Conservation (phyloP, 2,329 filamentous ascomycete genomes). For the Coniella lustricola region DNA sequence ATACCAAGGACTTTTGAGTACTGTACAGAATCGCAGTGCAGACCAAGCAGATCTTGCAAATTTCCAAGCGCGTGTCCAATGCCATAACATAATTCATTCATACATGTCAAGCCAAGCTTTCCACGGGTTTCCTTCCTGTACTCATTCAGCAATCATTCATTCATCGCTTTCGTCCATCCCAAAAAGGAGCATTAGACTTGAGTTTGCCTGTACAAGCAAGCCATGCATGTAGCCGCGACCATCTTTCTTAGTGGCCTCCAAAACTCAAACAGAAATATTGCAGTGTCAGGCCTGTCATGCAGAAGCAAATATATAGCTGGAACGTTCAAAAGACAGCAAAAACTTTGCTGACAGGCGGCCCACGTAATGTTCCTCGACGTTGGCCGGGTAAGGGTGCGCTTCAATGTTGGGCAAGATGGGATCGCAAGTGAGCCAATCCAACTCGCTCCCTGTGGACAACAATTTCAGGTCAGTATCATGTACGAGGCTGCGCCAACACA, state of each 20-base stretch:
- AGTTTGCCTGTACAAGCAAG: too few relatives aligned
- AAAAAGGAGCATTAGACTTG: too few relatives aligned
- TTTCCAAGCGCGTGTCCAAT: not conserved
- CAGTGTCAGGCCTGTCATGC: conserved; percentile 1
- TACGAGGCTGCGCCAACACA: not conserved
- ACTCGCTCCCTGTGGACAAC: conserved; percentile 27
- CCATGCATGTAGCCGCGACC: too few relatives aligned
- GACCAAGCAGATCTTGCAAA: not conserved
- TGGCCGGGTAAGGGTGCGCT: conserved; percentile 38
- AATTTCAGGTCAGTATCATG: not conserved
- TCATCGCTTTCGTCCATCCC: not conserved
- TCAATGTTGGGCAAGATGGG: conserved; percentile 39
- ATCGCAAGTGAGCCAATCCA: conserved; percentile 39
- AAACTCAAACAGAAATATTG: too few relatives aligned
- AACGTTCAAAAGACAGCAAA: conserved; percentile 46
- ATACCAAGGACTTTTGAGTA: too few relatives aligned
- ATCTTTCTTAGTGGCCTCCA: too few relatives aligned
- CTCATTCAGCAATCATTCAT: too few relatives aligned
- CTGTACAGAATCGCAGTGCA: not conserved
- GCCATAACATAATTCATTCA: not conserved
- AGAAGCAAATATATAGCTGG: conserved; percentile 39
- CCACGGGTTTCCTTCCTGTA: too few relatives aligned
- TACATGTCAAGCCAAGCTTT: not conserved
- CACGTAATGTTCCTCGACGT: conserved; percentile 44
- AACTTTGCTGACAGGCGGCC: conserved; percentile 48